Evolutionary conservation across 75 land plant genomes (phyloP), one percentile per base, ranked within the genome.

Genomic region (Cunninghamia lanceolata): DNA sequence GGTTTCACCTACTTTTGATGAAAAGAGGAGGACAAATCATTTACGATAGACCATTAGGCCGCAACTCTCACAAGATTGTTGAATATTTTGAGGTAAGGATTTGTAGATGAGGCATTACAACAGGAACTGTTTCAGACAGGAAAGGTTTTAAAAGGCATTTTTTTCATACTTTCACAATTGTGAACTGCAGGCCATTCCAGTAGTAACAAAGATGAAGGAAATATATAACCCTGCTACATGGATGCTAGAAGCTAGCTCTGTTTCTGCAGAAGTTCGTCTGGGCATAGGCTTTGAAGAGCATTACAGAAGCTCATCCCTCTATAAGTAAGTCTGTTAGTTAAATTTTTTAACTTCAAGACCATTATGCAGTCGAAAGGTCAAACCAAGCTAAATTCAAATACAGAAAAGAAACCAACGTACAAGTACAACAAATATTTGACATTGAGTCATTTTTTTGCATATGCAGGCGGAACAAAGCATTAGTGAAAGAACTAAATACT

Each of bases 181-280:
- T 3, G 13, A n/a, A 80, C 32, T 40, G 54, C 90, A 96, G 94
- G 89, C 88, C 14, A 92, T 96, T 77, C 94, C 92, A n/a, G 93
- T 93, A 71, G 92, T 96, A 14, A 90, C 95, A 38, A 92, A 89
- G 53, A 50, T 96, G 66, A 93, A 88, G 40, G 96, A 93, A 56
- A 94, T 92, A n/a, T 93, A 93, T 78, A 96, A 96, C 40, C 97
- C 99, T 19, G 93, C 96, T 38, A 93, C 99, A 75, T 96, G 97
- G 99, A 96, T 96, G 99, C 89, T 96, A 5, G 99, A 96, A 83
- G 92, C 89, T 19, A 96, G 94, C 87, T 95, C 99, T 32, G 36
- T 83, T 53, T 88, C 93, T 78, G 86, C 91, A 9, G 96, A 96
- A 87, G 86, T 52, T 40, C 84, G 86, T 11, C 89, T 94, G 25